A percentile compares a stretch with the other conserved stretches of the same genome.
phyloP scores from a whole-genome alignment of 2,329 filamentous ascomycete species.

The Hypocreales sp. region DNA sequence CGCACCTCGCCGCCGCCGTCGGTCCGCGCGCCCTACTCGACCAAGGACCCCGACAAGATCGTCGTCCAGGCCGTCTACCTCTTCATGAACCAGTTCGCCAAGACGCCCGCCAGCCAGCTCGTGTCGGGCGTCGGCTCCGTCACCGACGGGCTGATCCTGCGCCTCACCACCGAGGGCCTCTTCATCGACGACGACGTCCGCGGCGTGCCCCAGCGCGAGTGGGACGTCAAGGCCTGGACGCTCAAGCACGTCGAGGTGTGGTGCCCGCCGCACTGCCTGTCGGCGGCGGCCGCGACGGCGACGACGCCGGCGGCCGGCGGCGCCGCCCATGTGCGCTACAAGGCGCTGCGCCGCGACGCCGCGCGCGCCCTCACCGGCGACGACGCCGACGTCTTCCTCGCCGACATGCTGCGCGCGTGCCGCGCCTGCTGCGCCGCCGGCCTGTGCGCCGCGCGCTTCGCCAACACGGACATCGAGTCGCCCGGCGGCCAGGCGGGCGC shows the following conservation, averaged over 20 bases:
- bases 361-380: conserved; percentile 41
- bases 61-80: conserved; percentile 85
- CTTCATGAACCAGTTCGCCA: conserved; percentile 79
- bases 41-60: conserved; percentile 89
- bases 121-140: conserved; percentile 72
- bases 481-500: conserved; percentile 32
- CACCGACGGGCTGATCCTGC: conserved; percentile 81
- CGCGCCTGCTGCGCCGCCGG: conserved; percentile 46
- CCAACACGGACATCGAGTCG: conserved; percentile 24
- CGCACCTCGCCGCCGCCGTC: conserved; percentile 73
- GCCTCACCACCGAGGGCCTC: conserved; percentile 83
- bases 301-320: conserved; percentile 23
- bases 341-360: conserved; percentile 31
- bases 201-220: conserved; percentile 84
- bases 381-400: conserved; percentile 50
- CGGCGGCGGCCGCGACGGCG: conserved; percentile 20
- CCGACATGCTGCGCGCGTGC: conserved; percentile 47
- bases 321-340: conserved; percentile 29
- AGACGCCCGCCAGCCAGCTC: conserved; percentile 81
- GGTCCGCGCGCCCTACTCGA: conserved; percentile 63
- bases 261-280: conserved; percentile 51
- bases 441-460: conserved; percentile 28
- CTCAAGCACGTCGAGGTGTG: conserved; percentile 85
- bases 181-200: conserved; percentile 96
- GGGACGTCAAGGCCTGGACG: conserved; percentile 98